A percentile compares a stretch with the other conserved stretches of the same genome.
Evolutionary conservation across 805 yeast genomes (phyloP).

Genomic region (Kurtzmaniella fragi): DNA sequence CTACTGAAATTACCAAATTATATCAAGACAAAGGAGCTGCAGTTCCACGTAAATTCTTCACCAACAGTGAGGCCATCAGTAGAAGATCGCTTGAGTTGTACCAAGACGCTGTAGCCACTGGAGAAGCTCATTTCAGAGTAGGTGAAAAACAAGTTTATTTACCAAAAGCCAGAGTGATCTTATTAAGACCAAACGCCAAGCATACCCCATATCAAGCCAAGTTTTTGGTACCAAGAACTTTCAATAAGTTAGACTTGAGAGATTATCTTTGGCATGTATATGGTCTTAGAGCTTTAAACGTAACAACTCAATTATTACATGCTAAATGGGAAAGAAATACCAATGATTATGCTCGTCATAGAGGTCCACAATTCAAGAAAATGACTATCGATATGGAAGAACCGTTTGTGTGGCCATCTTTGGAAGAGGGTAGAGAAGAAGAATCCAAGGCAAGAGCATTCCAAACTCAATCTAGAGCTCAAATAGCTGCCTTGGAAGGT

Average conservation of each 20-base stretch:
- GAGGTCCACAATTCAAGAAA: conserved; percentile 80
- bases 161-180: conserved; percentile 78
- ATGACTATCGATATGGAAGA: conserved; percentile 96
- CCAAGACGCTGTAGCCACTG: conserved; percentile 51
- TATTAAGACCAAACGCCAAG: conserved; percentile 89
- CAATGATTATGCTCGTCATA: conserved; percentile 60
- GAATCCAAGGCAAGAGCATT: too few relatives aligned
- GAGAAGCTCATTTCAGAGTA: conserved; percentile 73
- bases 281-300: conserved; percentile 82
- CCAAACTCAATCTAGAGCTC: conserved; percentile 38
- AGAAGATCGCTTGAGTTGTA: conserved; percentile 34
- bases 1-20: conserved; percentile 26
- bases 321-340: conserved; percentile 55
- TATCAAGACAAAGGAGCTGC: conserved; percentile 36
- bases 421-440: too few relatives aligned
- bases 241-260: conserved; percentile 90
- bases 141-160: conserved; percentile 77
- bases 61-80: conserved; percentile 30
- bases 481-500: conserved; percentile 48
- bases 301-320: conserved; percentile 81
- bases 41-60: conserved; percentile 35
- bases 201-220: conserved; percentile 97
- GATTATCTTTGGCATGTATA: conserved; percentile 90
- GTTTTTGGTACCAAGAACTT: conserved; percentile 87
- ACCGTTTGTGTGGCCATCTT: conserved; percentile 89